Evolutionary conservation across 768 basidiomycete species (phyloP).

Genomic region (Xanthoconium purpureum): DNA sequence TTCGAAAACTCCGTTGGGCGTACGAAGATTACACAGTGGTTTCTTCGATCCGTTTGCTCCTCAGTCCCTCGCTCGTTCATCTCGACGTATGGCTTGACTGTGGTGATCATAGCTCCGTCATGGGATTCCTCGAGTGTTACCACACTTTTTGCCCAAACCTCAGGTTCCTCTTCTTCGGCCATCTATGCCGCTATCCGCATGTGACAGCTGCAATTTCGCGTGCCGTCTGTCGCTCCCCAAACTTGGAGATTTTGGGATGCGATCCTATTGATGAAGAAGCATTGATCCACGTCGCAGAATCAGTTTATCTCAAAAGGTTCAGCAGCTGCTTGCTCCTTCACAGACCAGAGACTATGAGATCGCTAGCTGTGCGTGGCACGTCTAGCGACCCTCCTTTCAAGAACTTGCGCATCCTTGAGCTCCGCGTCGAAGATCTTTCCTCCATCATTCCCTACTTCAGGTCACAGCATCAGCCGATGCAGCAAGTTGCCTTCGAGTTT

Average conservation of each 20-base stretch:
- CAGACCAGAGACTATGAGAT: background rate
- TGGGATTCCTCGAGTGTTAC: conserved; percentile 5
- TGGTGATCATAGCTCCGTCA: background rate
- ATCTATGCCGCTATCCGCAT: background rate
- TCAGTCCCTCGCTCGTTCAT: conserved; percentile 6
- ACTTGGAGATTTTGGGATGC: background rate
- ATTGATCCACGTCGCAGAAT: conserved; percentile 2
- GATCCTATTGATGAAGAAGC: background rate
- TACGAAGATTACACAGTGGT: background rate
- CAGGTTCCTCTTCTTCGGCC: background rate
- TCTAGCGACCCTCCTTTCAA: background rate
- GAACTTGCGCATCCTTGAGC: conserved; percentile 4
- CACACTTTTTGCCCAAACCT: conserved; percentile 7
- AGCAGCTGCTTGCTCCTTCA: background rate
- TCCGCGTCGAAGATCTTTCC: background rate
- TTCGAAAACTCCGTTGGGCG: background rate
- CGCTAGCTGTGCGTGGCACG: background rate
- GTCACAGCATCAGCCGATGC: conserved; percentile 6
- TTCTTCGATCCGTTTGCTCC: conserved; percentile 3
- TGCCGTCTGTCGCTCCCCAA: background rate
- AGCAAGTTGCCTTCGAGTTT: background rate
- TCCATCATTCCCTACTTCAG: conserved; percentile 4
- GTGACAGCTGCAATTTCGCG: background rate
- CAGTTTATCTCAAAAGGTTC: background rate
- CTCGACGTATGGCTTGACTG: background rate